These are phyloP conservation scores for Leucosporidium creatinivorum DNA, from an alignment of 768 basidiomycete genomes.

Conservation along the genomic window DNA sequence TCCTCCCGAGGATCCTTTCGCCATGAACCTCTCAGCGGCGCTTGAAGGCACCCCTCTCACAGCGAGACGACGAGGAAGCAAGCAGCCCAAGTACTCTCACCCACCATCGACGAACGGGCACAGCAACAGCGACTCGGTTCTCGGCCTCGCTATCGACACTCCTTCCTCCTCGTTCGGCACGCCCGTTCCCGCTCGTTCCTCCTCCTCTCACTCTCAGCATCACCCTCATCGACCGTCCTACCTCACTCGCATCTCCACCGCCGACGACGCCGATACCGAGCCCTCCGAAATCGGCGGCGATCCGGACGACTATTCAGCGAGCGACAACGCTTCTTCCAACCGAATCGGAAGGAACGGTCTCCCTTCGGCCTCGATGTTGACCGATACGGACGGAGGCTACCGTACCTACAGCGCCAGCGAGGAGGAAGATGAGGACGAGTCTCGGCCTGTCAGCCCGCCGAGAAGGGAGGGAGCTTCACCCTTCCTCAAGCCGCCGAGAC, in stretches of 20 bases:
- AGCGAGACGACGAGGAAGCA: slow-evolving; percentile 2
- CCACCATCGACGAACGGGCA: not conserved
- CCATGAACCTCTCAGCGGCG: not conserved
- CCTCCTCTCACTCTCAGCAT: not conserved
- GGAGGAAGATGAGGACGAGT: not conserved
- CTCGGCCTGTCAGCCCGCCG: not conserved
- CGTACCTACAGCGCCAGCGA: slow-evolving; percentile 2
- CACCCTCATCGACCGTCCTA: not conserved
- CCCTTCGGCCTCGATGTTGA: too few relatives aligned
- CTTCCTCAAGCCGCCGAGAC: not conserved
- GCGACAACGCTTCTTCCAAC: not conserved
- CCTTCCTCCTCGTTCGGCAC: not conserved
- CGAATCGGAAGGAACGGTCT: too few relatives aligned
- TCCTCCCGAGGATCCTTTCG: slow-evolving; percentile 1
- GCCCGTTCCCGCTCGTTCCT: not conserved
- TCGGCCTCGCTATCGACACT: slow-evolving; percentile 11
- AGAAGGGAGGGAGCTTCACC: not conserved
- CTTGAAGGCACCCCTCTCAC: slow-evolving; percentile 2
- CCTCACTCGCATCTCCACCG: not conserved
- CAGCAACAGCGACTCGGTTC: not conserved
- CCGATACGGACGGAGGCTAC: not conserved
- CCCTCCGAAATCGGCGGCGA: not conserved
- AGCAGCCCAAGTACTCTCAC: not conserved
- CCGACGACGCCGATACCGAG: slow-evolving; percentile 15
- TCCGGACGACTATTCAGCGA: not conserved